A percentile compares a stretch with the other conserved stretches of the same genome.
Evolutionary conservation across 164 flowering plant genomes (phyloP).

Genomic region (grape (Vitis vinifera)): DNA sequence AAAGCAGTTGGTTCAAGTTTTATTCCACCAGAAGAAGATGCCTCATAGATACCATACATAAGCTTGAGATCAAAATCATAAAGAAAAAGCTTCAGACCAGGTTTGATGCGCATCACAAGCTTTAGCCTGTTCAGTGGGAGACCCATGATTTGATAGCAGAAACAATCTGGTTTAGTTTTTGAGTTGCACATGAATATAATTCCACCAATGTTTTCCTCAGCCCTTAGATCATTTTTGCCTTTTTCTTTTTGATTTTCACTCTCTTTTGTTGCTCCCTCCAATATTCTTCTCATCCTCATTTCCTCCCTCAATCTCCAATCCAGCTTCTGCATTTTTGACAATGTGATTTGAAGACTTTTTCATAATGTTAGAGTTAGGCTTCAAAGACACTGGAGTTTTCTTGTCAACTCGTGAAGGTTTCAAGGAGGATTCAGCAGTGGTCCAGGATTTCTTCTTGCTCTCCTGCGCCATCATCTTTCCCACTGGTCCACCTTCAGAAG

Average conservation of each 20-base stretch:
- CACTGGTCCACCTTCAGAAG: neutral
- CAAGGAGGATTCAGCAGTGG: constrained; percentile 8
- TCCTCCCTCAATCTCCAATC: constrained; percentile 1
- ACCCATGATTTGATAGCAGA: constrained; percentile 65
- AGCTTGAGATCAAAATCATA: constrained; percentile 75
- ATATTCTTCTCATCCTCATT: neutral
- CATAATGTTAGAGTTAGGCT: constrained; percentile 28
- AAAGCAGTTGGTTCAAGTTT: constrained; percentile 73
- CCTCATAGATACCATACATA: constrained; percentile 64
- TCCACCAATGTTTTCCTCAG: constrained; percentile 54
- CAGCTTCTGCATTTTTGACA: constrained; percentile 9
- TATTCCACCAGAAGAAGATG: constrained; percentile 68
- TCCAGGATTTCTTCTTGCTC: constrained; percentile 7
- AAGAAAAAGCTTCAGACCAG: constrained; percentile 71
- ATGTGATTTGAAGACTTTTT: constrained; percentile 26
- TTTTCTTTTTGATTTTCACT: neutral
- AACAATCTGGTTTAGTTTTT: constrained; percentile 79
- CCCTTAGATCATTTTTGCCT: constrained; percentile 22
- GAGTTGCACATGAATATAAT: constrained; percentile 75
- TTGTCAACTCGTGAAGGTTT: constrained; percentile 16
- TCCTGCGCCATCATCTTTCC: constrained; percentile 14
- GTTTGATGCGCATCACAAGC: constrained; percentile 48
- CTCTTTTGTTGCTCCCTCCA: neutral
- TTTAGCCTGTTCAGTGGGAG: constrained; percentile 45
- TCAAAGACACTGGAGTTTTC: constrained; percentile 29